phyloP scores from a whole-genome alignment of 257 asterid species.

The Nicotiana obtusifolia region DNA sequence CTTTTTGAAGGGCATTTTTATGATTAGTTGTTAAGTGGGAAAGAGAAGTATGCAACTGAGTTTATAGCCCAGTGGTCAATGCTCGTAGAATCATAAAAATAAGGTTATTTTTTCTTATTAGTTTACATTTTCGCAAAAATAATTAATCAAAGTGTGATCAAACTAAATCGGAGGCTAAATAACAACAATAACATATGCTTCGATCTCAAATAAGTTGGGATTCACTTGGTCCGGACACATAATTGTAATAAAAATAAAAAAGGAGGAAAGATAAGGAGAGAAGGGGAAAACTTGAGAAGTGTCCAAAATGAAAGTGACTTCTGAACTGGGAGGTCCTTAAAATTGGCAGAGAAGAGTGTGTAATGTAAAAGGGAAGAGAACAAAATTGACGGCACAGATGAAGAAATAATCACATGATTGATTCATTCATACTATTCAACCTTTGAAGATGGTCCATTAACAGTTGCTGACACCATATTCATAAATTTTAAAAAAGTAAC shows the following conservation, averaged over 20 bases:
- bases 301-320: slow-evolving; percentile 29
- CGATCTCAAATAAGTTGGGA: too few relatives aligned
- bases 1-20: slow-evolving; percentile 19
- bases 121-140: too few relatives aligned
- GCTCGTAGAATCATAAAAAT: too few relatives aligned
- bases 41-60: not conserved
- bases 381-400: slow-evolving; percentile 21
- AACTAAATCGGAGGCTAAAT: too few relatives aligned
- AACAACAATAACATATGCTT: too few relatives aligned
- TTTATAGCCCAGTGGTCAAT: too few relatives aligned
- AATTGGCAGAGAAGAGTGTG: slow-evolving; percentile 22
- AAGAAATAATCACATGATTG: slow-evolving; percentile 29
- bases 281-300: slow-evolving; percentile 15
- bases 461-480: not conserved
- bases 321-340: slow-evolving; percentile 35
- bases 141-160: too few relatives aligned
- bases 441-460: not conserved
- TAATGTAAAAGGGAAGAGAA: slow-evolving; percentile 8
- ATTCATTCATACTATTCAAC: slow-evolving; percentile 14
- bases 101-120: too few relatives aligned
- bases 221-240: too few relatives aligned
- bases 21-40: slow-evolving; percentile 19
- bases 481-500: not conserved
- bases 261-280: not conserved
- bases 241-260: too few relatives aligned